Evolutionary conservation across 2,329 filamentous ascomycete genomes (phyloP), one percentile per base, ranked within the genome.

Genomic region (Hymenoscyphus linearis): DNA sequence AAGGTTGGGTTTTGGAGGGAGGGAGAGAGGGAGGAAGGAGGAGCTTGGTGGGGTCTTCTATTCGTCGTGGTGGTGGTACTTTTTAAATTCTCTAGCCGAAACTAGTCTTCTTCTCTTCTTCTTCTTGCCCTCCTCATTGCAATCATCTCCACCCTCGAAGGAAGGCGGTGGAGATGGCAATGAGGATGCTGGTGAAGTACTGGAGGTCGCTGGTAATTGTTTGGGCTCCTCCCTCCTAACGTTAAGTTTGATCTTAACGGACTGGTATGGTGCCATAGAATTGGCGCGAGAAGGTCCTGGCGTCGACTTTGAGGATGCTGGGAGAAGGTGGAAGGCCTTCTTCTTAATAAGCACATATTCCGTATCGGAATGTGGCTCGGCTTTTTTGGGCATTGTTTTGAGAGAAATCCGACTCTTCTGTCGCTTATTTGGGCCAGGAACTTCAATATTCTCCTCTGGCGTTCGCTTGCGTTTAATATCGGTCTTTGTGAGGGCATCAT

Each of bases 371-470:
- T 55, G 22, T 22, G 50, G 52, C 13, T 47, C 37, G 10, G 58
- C 52, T 22, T 59, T 53, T n/a, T 52, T 57, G 13, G 44, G 44
- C 18, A 50, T 50, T 50, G 44, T 7, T 22, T 50, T 50, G 18
- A 18, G 27, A 50, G 34, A 35, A 31, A 31, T 52, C n/a, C 53
- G 26, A 14, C 36, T 44, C 14, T 57, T 57, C 22, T 26, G 22
- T 12, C 40, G 22, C 25, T 57, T 84, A 63, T 77, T 80, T n/a
- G 81, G 78, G 5, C 77, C 79, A 18, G 72, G 70, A 25, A 74
- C 40, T 10, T 64, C 69, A 27, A 69, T 68, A 12, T 79, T 79
- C 25, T 81, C 79, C 26, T 81, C 79, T 31, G 31, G 10, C 31
- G 31, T 31, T 31, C 31, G 31, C 31, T 31, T 31, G 10, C 31